Evolutionary conservation across 1,139 yeast species (phyloP).

Genomic region (Suhomyces bribrorum): DNA sequence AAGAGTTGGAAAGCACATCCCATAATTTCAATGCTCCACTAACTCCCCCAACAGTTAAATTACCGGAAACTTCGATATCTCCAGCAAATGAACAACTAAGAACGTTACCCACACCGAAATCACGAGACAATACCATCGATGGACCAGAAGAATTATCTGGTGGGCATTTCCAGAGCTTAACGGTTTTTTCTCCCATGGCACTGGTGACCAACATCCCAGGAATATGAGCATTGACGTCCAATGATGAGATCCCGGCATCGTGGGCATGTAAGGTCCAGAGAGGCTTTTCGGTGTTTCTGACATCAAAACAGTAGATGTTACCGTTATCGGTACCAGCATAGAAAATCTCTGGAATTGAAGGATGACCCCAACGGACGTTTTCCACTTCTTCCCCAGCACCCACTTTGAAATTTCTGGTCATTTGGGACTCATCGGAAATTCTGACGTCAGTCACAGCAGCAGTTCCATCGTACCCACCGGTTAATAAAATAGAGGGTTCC

Average conservation of each 20-base stretch:
- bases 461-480: slow-evolving; percentile 90
- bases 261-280: slow-evolving; percentile 97
- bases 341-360: slow-evolving; percentile 59
- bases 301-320: slow-evolving; percentile 84
- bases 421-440: slow-evolving; percentile 58
- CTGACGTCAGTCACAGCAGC: slow-evolving; percentile 85
- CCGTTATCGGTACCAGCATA: slow-evolving; percentile 94
- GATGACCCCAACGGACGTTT: slow-evolving; percentile 66
- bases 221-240: slow-evolving; percentile 66
- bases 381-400: slow-evolving; percentile 80
- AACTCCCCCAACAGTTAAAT: slow-evolving; percentile 86
- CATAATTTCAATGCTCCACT: slow-evolving; percentile 83
- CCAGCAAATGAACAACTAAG: slow-evolving; percentile 82
- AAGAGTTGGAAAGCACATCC: slow-evolving; percentile 83
- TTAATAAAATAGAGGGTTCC: slow-evolving; percentile 76
- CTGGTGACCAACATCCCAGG: slow-evolving; percentile 82
- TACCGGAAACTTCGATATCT: slow-evolving; percentile 84
- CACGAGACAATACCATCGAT: slow-evolving; percentile 86
- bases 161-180: slow-evolving; percentile 85
- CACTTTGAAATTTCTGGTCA: slow-evolving; percentile 65
- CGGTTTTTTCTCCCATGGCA: slow-evolving; percentile 85
- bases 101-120: slow-evolving; percentile 93
- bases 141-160: slow-evolving; percentile 56
- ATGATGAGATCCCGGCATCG: slow-evolving; percentile 86
- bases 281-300: slow-evolving; percentile 67